Evolutionary conservation across 176 grass and related monocot species (phyloP).

Genomic region (Ensete glaucum): DNA sequence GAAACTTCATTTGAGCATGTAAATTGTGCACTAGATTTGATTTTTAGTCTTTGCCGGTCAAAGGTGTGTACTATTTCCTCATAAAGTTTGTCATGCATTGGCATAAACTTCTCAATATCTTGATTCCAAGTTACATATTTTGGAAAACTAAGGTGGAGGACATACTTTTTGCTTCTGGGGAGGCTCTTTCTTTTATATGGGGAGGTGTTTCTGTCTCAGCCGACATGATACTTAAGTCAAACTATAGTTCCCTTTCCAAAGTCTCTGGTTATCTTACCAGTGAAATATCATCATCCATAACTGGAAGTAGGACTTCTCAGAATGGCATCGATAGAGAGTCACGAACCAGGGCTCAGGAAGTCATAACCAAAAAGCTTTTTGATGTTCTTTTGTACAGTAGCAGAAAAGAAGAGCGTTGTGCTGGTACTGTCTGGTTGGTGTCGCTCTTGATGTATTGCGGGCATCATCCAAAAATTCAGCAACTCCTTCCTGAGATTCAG

Average conservation of each 20-base stretch:
- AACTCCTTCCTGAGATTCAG: slow-evolving; percentile 91
- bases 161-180: slow-evolving; percentile 84
- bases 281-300: slow-evolving; percentile 38
- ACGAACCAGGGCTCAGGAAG: slow-evolving; percentile 42
- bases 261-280: slow-evolving; percentile 75
- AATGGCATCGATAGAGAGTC: slow-evolving; percentile 51
- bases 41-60: slow-evolving; percentile 74
- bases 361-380: slow-evolving; percentile 76
- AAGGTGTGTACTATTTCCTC: slow-evolving; percentile 44
- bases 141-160: slow-evolving; percentile 66
- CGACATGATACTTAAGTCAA: slow-evolving; percentile 74
- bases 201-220: slow-evolving; percentile 66
- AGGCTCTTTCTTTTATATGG: slow-evolving; percentile 98
- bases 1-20: slow-evolving; percentile 72
- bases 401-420: slow-evolving; percentile 93
- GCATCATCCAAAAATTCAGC: slow-evolving; percentile 72
- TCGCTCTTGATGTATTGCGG: slow-evolving; percentile 93
- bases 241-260: slow-evolving; percentile 77
- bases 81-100: not conserved
- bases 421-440: slow-evolving; percentile 90
- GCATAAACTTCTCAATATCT: not conserved
- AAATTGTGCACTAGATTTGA: slow-evolving; percentile 62
- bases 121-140: slow-evolving; percentile 2
- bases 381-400: slow-evolving; percentile 74
- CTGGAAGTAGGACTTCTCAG: slow-evolving; percentile 26